These are phyloP conservation scores for Aspergillus funiculosus DNA, from an alignment of 495 filamentous ascomycete genomes.

Conservation along the genomic window DNA sequence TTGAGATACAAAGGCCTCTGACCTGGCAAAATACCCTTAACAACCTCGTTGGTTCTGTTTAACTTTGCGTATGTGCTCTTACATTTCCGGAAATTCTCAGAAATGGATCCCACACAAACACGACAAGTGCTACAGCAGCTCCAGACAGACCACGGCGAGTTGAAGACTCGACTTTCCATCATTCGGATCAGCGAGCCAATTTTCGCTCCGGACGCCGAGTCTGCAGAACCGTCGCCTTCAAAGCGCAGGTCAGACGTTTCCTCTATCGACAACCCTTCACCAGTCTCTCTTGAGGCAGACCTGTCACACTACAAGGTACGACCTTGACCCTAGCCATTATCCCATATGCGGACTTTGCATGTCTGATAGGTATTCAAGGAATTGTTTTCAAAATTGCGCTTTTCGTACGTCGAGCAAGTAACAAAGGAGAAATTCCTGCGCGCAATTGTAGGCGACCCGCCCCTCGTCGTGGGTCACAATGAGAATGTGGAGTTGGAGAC, in stretches of 20 bases:
- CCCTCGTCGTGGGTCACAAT: conserved; percentile 69
- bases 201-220: conserved; percentile 40
- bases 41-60: too few species aligned
- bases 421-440: conserved; percentile 93
- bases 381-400: conserved; percentile 91
- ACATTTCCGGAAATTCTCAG: too few species aligned
- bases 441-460: conserved; percentile 87
- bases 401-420: conserved; percentile 76
- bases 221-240: conserved; percentile 25
- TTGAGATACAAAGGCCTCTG: neutral
- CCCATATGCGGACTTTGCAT: neutral
- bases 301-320: conserved; percentile 75
- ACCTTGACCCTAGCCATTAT: neutral
- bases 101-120: conserved; percentile 24
- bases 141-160: conserved; percentile 43
- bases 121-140: conserved; percentile 37
- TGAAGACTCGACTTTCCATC: conserved; percentile 55
- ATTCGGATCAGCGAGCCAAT: conserved; percentile 72
- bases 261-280: conserved; percentile 61
- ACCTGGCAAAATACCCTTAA: neutral
- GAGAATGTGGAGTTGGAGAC: conserved; percentile 80
- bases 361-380: conserved; percentile 45
- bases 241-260: conserved; percentile 69
- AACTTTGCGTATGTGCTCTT: too few species aligned
- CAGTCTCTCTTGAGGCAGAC: conserved; percentile 73